phyloP scores from a whole-genome alignment of 345 rosid genomes.

The Capsella bursapastoris region DNA sequence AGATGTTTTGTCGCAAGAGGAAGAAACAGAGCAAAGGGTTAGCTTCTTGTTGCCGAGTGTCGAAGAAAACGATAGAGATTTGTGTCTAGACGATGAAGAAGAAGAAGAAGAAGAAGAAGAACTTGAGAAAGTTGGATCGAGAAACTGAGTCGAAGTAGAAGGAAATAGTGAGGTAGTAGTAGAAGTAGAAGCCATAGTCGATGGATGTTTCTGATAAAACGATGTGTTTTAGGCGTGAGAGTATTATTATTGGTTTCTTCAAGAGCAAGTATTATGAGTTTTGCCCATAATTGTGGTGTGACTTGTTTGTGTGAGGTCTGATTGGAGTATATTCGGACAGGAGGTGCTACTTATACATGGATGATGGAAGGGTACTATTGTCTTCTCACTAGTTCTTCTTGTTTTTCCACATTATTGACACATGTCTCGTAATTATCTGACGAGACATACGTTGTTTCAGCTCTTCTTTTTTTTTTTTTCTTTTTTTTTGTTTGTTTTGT shows the following conservation, averaged over 20 bases:
- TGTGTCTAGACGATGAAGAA: constrained; percentile 20
- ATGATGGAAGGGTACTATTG: constrained; percentile 23
- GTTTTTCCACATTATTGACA: not conserved
- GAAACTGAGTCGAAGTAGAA: constrained; percentile 24
- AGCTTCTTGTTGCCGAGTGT: constrained; percentile 26
- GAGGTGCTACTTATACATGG: constrained; percentile 15
- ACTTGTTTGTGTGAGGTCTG: not conserved
- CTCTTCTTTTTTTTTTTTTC: no score
- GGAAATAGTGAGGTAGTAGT: constrained; percentile 12
- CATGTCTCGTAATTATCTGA: constrained; percentile 8
- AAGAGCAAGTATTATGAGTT: constrained; percentile 38
- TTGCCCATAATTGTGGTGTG: constrained; percentile 16
- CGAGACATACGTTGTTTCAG: not conserved
- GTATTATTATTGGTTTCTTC: constrained; percentile 20
- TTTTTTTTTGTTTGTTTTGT: no score
- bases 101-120: constrained; percentile 7
- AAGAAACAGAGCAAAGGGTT: constrained; percentile 35
- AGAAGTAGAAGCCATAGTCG: constrained; percentile 27
- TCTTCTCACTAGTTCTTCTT: not conserved
- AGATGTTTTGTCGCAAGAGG: constrained; percentile 10
- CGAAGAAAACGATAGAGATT: constrained; percentile 24
- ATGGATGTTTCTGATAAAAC: constrained; percentile 14
- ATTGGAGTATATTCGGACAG: not conserved
- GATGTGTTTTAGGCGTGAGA: constrained; percentile 15
- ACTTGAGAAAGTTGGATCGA: constrained; percentile 25